Percentiles rank a stretch among this genome's conserved stretches.
These are phyloP conservation scores for Euryodendron excelsum DNA, from an alignment of 148 eudicot species.

Conservation along the genomic window DNA sequence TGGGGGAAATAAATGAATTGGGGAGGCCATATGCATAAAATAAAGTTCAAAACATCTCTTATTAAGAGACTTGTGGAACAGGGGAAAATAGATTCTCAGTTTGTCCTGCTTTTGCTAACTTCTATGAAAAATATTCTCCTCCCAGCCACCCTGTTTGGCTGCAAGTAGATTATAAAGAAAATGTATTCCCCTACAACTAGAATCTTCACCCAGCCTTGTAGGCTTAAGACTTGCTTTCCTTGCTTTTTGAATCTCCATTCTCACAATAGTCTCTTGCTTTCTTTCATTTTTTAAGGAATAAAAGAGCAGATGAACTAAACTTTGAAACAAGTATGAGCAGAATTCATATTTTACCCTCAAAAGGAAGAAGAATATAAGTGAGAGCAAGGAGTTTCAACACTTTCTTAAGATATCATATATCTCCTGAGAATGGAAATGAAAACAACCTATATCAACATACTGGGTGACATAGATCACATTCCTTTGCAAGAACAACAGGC, in stretches of 20 bases:
- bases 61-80: no score
- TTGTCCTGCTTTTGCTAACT: conserved; percentile 52
- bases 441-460: background rate
- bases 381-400: conserved; percentile 2
- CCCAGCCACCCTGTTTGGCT: conserved; percentile 27
- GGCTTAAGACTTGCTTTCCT: conserved; percentile 2
- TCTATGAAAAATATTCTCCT: conserved; percentile 52
- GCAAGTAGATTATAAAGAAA: conserved; percentile 13
- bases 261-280: background rate
- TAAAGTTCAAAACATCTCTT: no score
- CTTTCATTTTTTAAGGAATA: background rate
- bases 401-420: background rate
- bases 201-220: conserved; percentile 12
- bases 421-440: background rate
- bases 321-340: background rate
- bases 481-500: background rate
- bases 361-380: background rate
- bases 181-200: conserved; percentile 10
- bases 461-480: background rate
- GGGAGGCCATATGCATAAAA: no score
- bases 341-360: background rate
- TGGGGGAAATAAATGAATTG: background rate
- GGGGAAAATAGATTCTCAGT: conserved; percentile 16
- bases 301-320: conserved; percentile 6
- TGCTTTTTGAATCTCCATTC: conserved; percentile 7